Conservation (phyloP, 176 grass and related monocot species). For the Bothriochloa decipiens region DNA sequence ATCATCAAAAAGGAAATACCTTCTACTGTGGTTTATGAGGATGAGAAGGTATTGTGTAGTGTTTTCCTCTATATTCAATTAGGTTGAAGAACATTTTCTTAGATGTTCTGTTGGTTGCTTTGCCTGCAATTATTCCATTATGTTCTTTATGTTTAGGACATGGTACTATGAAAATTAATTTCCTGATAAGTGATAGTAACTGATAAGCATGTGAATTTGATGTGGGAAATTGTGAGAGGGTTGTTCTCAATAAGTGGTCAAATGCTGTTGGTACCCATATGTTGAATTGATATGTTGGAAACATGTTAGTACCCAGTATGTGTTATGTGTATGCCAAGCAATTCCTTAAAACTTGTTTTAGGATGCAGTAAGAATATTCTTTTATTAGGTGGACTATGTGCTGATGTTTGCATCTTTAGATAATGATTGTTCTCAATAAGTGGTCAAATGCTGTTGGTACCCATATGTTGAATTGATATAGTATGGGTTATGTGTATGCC, state of each 20-base stretch:
- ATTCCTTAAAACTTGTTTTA: background rate
- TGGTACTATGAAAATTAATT: background rate
- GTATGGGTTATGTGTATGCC: background rate
- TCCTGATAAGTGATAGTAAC: background rate
- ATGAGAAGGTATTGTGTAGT: conserved; percentile 67
- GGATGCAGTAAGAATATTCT: background rate
- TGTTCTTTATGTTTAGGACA: background rate
- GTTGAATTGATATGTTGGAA: background rate
- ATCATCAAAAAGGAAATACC: conserved; percentile 95
- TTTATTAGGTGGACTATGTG: background rate
- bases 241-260: background rate
- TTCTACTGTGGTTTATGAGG: conserved; percentile 84
- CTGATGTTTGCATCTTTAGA: background rate
- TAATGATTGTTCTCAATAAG: background rate
- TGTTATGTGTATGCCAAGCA: background rate
- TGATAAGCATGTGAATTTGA: background rate
- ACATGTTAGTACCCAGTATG: background rate
- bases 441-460: background rate
- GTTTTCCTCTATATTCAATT: conserved; percentile 1
- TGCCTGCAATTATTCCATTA: background rate
- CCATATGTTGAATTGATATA: background rate
- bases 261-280: background rate
- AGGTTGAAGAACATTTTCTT: background rate
- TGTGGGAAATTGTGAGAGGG: background rate
- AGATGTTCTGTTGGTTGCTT: background rate